These are phyloP conservation scores for Colletotrichum ledebouriae DNA, from an alignment of 2,329 filamentous ascomycete genomes.

Conservation along the genomic window DNA sequence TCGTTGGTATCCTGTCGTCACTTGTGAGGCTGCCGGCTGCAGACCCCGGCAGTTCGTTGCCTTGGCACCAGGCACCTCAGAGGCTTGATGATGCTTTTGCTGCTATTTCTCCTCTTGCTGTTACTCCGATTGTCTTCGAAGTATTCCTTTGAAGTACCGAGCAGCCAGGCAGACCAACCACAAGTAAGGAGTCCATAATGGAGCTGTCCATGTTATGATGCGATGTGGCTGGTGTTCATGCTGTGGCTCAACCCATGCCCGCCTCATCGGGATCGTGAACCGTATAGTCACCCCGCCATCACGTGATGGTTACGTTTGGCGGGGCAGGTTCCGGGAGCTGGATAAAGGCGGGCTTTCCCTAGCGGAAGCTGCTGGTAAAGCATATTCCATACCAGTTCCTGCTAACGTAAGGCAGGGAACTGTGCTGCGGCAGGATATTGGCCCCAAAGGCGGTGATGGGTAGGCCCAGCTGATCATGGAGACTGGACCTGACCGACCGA, in stretches of 20 bases:
- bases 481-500: conserved; percentile 6
- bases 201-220: no score
- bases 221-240: background rate
- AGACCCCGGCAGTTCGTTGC: conserved; percentile 6
- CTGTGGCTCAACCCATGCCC: no score
- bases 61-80: background rate
- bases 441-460: conserved; percentile 40
- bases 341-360: conserved; percentile 12
- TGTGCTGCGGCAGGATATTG: conserved; percentile 17
- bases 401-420: conserved; percentile 19
- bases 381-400: background rate
- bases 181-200: no score
- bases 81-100: no score
- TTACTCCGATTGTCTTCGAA: no score
- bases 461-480: conserved; percentile 36
- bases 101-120: no score
- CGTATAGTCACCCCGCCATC: conserved; percentile 36
- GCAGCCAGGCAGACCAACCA: no score
- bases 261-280: background rate
- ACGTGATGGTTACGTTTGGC: conserved; percentile 31
- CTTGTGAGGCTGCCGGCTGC: conserved; percentile 4
- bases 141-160: no score
- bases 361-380: conserved; percentile 20
- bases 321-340: conserved; percentile 32
- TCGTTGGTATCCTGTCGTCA: conserved; percentile 6